A percentile compares a stretch with the other conserved stretches of the same genome.
These are phyloP conservation scores for Periconia macrospinosa DNA, from an alignment of 2,329 filamentous ascomycete species.

Conservation along the genomic window DNA sequence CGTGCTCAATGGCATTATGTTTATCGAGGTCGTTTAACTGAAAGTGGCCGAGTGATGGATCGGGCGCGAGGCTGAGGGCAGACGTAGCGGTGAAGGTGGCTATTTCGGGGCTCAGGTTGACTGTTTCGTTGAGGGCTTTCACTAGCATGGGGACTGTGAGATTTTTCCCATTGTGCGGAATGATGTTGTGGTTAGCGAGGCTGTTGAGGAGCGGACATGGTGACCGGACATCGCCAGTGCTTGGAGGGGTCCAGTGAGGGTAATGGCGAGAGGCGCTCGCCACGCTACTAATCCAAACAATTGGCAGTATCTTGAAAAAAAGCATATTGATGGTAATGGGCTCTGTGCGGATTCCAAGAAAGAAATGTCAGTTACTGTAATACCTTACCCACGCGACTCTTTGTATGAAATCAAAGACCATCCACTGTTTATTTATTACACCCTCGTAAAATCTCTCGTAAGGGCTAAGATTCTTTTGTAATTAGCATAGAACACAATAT, in stretches of 20 bases:
- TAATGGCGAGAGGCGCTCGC: too few species aligned
- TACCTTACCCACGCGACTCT: too few species aligned
- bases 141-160: slow-evolving; percentile 32
- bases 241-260: slow-evolving; percentile 21
- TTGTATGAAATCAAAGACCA: too few species aligned
- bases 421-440: too few species aligned
- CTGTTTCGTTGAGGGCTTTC: slow-evolving; percentile 16
- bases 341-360: too few species aligned
- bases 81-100: slow-evolving; percentile 23
- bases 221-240: slow-evolving; percentile 13
- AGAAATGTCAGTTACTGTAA: too few species aligned
- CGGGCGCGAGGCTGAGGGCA: slow-evolving; percentile 12
- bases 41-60: slow-evolving; percentile 20
- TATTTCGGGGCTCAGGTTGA: slow-evolving; percentile 37
- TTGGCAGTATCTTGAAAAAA: too few species aligned
- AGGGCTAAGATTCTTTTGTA: too few species aligned
- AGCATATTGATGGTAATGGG: too few species aligned
- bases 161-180: slow-evolving; percentile 36
- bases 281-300: too few species aligned
- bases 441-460: too few species aligned
- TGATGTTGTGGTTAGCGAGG: slow-evolving; percentile 36
- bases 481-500: too few species aligned
- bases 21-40: slow-evolving; percentile 36
- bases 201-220: slow-evolving; percentile 40
- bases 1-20: slow-evolving; percentile 41